Percentiles rank a stretch among this genome's conserved stretches.
phyloP scores from a whole-genome alignment of 2,329 filamentous ascomycete species.

The Trichoderma asperellum region DNA sequence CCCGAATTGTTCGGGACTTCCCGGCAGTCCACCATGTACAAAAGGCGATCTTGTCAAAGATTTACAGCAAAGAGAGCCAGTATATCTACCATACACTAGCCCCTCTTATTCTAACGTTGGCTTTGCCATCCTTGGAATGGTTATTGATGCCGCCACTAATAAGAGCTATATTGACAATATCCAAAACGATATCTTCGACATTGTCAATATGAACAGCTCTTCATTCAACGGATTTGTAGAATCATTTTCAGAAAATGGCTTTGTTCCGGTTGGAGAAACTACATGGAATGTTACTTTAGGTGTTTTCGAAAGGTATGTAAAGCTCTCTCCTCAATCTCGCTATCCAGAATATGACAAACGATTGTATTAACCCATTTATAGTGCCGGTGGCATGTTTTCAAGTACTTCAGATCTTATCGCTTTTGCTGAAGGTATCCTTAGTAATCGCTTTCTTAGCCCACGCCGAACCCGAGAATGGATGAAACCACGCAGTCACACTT shows the following conservation, averaged over 20 bases:
- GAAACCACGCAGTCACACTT: conserved; percentile 46
- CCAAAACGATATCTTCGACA: neutral
- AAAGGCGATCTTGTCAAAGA: conserved; percentile 37
- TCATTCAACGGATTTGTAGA: conserved; percentile 37
- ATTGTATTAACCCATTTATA: conserved; percentile 25
- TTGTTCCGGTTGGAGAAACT: conserved; percentile 42
- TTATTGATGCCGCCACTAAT: conserved; percentile 51
- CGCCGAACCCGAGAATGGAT: conserved; percentile 49
- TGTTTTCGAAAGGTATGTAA: conserved; percentile 35
- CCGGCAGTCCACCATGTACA: neutral
- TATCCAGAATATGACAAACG: too few relatives aligned
- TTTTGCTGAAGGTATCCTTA: conserved; percentile 49
- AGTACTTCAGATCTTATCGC: conserved; percentile 47
- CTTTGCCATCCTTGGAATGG: conserved; percentile 50
- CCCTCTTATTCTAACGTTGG: conserved; percentile 56
- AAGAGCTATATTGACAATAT: conserved; percentile 41
- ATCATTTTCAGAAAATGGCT: conserved; percentile 37
- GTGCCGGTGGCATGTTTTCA: conserved; percentile 48
- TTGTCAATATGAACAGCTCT: conserved; percentile 11
- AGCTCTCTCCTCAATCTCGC: too few relatives aligned
- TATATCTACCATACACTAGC: conserved; percentile 48
- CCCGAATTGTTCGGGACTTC: conserved; percentile 1
- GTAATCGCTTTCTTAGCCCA: conserved; percentile 46
- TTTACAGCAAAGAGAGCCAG: conserved; percentile 41
- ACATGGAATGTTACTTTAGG: conserved; percentile 43